These are phyloP conservation scores for Calonectria pteridis DNA, from an alignment of 2,329 filamentous ascomycete genomes.

Conservation along the genomic window DNA sequence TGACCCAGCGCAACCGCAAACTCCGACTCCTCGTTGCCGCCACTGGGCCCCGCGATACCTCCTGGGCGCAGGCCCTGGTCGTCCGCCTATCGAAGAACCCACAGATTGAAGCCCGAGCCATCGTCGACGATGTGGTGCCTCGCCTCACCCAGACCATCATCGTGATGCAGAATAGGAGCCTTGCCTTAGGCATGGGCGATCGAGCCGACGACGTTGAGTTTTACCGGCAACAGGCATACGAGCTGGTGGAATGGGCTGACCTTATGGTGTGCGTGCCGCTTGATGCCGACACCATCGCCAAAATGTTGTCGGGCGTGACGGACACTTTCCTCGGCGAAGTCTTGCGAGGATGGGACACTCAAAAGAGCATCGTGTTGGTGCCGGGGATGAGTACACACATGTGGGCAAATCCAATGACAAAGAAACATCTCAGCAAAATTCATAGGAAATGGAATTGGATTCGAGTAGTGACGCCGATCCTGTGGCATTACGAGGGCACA, in stretches of 20 bases:
- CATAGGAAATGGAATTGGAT: slow-evolving; percentile 90
- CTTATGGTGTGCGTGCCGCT: slow-evolving; percentile 87
- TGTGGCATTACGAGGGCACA: slow-evolving; percentile 80
- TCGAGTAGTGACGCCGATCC: slow-evolving; percentile 80
- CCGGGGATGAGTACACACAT: slow-evolving; percentile 90
- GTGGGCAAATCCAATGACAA: slow-evolving; percentile 92
- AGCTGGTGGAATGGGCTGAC: slow-evolving; percentile 89
- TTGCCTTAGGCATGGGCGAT: slow-evolving; percentile 48
- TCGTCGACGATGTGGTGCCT: slow-evolving; percentile 75
- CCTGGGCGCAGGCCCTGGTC: slow-evolving; percentile 75
- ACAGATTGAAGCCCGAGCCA: slow-evolving; percentile 71
- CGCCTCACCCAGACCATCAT: slow-evolving; percentile 73
- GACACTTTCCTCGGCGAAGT: slow-evolving; percentile 86
- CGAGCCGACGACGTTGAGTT: slow-evolving; percentile 64
- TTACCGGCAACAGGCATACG: slow-evolving; percentile 65
- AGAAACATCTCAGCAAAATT: slow-evolving; percentile 87
- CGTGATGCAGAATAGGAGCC: slow-evolving; percentile 67
- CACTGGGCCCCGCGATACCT: slow-evolving; percentile 73
- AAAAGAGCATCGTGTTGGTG: slow-evolving; percentile 86
- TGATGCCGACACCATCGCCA: slow-evolving; percentile 85
- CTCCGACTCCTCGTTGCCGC: slow-evolving; percentile 74
- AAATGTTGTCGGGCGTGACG: slow-evolving; percentile 88
- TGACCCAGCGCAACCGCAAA: slow-evolving; percentile 56
- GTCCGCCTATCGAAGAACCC: slow-evolving; percentile 75
- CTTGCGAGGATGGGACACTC: slow-evolving; percentile 86